Base-by-base conservation (phyloP, 179 eudicot genomes). In the Sideroxylon spinosum region DNA sequence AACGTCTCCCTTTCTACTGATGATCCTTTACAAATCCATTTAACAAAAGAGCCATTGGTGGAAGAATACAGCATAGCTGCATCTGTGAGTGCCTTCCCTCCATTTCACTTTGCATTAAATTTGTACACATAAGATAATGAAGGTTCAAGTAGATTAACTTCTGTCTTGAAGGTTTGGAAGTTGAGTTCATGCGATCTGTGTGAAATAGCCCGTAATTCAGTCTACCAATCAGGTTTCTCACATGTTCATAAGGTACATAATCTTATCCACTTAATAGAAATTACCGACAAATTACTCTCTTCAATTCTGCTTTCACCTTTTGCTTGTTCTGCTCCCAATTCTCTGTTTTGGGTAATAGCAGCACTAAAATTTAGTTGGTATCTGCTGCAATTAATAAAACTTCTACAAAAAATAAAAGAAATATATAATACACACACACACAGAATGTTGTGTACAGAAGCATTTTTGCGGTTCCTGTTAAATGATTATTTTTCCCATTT, bases 31-130 rank as follows among this genome's bases (percentile, higher is more conserved):
- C 99, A 95, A 90, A 95, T 95, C 70, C 99, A 95, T 86, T 83
- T 95, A 59, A 95, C 99, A 62, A 95, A 92, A 88, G 99, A 95
- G 78, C 98, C 99, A 37, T 80, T 95, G 70, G 99, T 95, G 57
- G 99, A 95, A 86, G 99, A 95, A 79, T 95, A 95, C 91, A 95
- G 99, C 76, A 95, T 95, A 75, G 99, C 99, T 81, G 99, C 99
- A 79, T 95, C 99, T 3, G 99, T 95, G 79, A 92, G 98, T 81
- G 26, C 77, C 62, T 78, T 77, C 60, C 19, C 81, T 32, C 37
- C 37, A 29, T 66, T 57, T 74, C 79, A 68, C 23, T 44, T 44
- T 46, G 16, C 76, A 9, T 50, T 50, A 9, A 50, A 9, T 50
- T n/a, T n/a, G 64, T 29, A 50, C 28, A n/a, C 79, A 80, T 77